Evolutionary conservation across 2,329 filamentous ascomycete species (phyloP), one percentile per base, ranked within the genome.

Genomic region (Alternaria atra): DNA sequence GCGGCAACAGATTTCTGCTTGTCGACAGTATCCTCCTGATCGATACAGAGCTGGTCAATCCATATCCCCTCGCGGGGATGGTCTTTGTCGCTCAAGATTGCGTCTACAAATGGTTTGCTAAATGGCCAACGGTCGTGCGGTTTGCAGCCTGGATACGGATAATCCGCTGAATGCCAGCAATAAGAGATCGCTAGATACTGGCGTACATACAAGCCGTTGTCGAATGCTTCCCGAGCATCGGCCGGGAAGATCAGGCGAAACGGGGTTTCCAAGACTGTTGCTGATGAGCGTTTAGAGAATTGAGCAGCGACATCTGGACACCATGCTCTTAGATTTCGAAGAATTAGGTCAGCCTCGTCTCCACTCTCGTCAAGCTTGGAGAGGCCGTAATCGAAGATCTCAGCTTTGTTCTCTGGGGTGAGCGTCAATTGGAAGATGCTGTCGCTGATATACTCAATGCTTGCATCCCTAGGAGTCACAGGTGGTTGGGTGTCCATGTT

Each of bases 21-120:
- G 29, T 69, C 63, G 3, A 35, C 9, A 6, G 29, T 9, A 9
- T 58, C 59, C 0, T 10, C 10, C 17, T 69, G 63, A 6, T 66
- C 44, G 25, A 69, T 69, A 12, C 65, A 69, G 1, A 68, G 59
- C 35, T 69, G 65, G 25, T 69, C 67, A 17, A 69, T 65, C 67
- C 65, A 69, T 8, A 66, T 66, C 5, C 65, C 67, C 7, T 62
- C 61, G 12, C 67, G 56, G 13, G 56, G 58, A 32, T 66, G 57
- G 5, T 55, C 43, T 6, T 67, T 69, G 29, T 64, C 66, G 5
- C 39, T 3, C n/a, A 69, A n/a, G 4, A 67, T 67, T 1, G 65
- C 66, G 2, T 69, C 58, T 1, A 67, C 64, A 15, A 67, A 64
- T 1, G 58, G 55, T 12, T 61, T 67, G 48, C 65, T 67, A 7